Conservation (phyloP, 2,329 filamentous ascomycete species). For the Aspergillus sp. region DNA sequence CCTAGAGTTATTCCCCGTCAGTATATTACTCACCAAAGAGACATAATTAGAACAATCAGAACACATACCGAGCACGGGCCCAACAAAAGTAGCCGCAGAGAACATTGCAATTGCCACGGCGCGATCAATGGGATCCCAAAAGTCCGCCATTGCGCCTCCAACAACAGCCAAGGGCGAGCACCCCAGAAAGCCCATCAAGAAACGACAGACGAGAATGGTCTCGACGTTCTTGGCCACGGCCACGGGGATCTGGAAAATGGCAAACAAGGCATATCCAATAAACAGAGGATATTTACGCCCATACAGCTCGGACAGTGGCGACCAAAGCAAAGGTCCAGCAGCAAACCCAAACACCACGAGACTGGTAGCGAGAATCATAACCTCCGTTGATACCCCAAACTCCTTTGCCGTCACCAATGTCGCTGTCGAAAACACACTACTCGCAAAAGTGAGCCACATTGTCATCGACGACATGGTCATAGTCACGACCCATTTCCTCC, state of each 20-base stretch:
- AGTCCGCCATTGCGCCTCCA: slow-evolving; percentile 50
- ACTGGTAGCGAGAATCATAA: slow-evolving; percentile 43
- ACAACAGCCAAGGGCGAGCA: slow-evolving; percentile 53
- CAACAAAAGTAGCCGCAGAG: slow-evolving; percentile 49
- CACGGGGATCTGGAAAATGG: slow-evolving; percentile 57
- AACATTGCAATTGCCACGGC: slow-evolving; percentile 49
- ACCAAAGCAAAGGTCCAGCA: slow-evolving; percentile 54
- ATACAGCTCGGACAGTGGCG: slow-evolving; percentile 49
- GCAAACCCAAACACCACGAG: slow-evolving; percentile 52
- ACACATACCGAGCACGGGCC: slow-evolving; percentile 44
- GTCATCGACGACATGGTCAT: slow-evolving; percentile 33
- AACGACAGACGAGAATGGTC: slow-evolving; percentile 56
- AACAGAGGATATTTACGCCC: slow-evolving; percentile 53
- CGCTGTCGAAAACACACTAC: slow-evolving; percentile 48
- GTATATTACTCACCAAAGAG: background rate
- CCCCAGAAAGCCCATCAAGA: slow-evolving; percentile 55
- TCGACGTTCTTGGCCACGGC: slow-evolving; percentile 55
- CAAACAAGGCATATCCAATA: slow-evolving; percentile 49
- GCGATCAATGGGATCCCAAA: slow-evolving; percentile 50
- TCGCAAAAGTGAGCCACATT: slow-evolving; percentile 50
- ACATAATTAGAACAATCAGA: background rate
- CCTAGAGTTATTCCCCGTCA: slow-evolving; percentile 17
- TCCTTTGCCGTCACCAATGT: slow-evolving; percentile 41
- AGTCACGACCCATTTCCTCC: slow-evolving; percentile 43
- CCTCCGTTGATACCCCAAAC: slow-evolving; percentile 44